These are phyloP conservation scores for Apiotrichum montevideense DNA, from an alignment of 1,284 basidiomycete species.

Conservation along the genomic window DNA sequence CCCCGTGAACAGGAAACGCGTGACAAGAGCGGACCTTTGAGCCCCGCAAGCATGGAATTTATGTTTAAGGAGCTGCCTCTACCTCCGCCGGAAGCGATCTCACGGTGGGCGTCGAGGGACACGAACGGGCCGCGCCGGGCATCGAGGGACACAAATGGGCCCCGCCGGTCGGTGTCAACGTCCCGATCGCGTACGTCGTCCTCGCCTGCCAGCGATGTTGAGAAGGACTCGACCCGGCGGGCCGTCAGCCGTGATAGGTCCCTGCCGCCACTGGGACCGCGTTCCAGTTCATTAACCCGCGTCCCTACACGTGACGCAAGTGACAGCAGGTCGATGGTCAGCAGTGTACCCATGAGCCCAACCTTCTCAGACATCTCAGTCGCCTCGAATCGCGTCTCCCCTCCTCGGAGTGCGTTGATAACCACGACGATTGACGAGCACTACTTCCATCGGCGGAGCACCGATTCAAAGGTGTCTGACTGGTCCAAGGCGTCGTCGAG, in stretches of 20 bases:
- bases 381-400: background rate
- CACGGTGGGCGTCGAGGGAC: background rate
- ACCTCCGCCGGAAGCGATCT: background rate
- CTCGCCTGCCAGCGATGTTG: background rate
- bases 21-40: background rate
- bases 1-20: too few species aligned
- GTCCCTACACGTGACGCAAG: background rate
- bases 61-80: constrained; percentile 1
- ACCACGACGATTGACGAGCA: background rate
- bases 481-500: background rate
- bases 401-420: background rate
- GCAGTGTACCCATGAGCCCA: background rate
- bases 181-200: too few species aligned
- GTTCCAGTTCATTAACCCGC: background rate
- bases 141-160: background rate
- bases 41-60: constrained; percentile 1
- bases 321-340: background rate
- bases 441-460: background rate
- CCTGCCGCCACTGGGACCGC: background rate
- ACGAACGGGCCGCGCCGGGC: background rate
- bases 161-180: background rate
- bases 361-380: background rate
- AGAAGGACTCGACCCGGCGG: background rate
- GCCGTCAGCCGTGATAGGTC: background rate
- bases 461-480: background rate